Evolutionary conservation across 2,329 filamentous ascomycete genomes (phyloP), one percentile per base, ranked within the genome.

Genomic region (Diaporthe ilicicola): DNA sequence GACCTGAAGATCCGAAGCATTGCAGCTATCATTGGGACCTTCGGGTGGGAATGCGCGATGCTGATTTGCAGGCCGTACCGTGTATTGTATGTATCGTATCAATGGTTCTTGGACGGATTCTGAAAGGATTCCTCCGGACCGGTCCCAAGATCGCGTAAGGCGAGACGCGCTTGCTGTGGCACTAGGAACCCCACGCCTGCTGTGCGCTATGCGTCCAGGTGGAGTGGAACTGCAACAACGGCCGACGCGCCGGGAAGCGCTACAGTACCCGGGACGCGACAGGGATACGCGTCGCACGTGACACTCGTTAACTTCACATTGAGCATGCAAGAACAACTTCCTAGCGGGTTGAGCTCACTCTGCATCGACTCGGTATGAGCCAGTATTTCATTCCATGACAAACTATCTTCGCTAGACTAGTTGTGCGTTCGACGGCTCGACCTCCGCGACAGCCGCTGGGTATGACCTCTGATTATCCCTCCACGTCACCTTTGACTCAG

Each of bases 1-100:
- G 77, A 81, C 78, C 79, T 73, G 74, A 56, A 64, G 79, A 81
- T 79, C 81, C 79, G 73, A 73, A 73, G 72, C 69, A 56, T 71
- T 61, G 56, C 69, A 59, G 51, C 39, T 53, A 54, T 67, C 68
- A 72, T 64, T 56, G 34, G 51, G 62, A 61, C 51, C 27, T 22
- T 34, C 7, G 66, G 46, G 32, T 68, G 42, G 54, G 32, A 48
- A 19, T 34, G 48, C 7, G 51, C 22, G 19, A 4, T 54, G 39
- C 6, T 39, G 13, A 44, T 15, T 17, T 15, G 32, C 12, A 15
- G 59, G 13, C 29, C 53, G 54, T 15, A 22, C 24, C 22, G 59
- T 17, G 44, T 19, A 37, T 37, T 4, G 27, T 2, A 6, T 4
- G 27, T 2, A 6, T 50, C 59, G 59, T 24, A 27, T 64, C 13